phyloP scores from a whole-genome alignment of 2,329 filamentous ascomycete genomes.

The Penicillium corylophilum region DNA sequence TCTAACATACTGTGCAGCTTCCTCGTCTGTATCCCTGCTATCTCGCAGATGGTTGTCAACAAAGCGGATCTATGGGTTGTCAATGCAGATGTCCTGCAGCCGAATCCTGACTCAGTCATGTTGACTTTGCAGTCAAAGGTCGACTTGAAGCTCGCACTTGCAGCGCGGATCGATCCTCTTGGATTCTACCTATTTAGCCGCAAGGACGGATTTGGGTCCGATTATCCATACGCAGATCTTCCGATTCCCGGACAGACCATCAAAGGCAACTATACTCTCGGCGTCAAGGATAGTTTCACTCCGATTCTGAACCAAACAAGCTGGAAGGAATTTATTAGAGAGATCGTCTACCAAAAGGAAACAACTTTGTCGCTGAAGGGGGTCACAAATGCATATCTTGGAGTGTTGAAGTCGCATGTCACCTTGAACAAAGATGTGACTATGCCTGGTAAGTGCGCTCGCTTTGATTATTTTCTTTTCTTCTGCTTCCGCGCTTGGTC shows the following conservation, averaged over 20 bases:
- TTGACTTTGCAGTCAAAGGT: constrained; percentile 22
- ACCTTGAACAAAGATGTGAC: constrained; percentile 18
- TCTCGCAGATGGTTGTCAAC: constrained; percentile 48
- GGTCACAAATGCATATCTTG: constrained; percentile 17
- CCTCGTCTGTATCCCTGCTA: constrained; percentile 48
- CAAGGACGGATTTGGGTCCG: constrained; percentile 11
- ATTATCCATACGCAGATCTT: constrained; percentile 18
- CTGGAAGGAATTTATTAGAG: constrained; percentile 17
- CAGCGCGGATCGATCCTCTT: constrained; percentile 20
- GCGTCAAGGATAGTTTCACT: constrained; percentile 10
- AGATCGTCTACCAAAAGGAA: constrained; percentile 16
- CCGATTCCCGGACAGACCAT: constrained; percentile 19
- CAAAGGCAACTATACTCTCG: constrained; percentile 22
- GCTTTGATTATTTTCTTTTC: background rate
- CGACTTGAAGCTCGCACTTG: constrained; percentile 18
- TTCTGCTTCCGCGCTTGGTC: background rate
- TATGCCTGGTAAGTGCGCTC: constrained; percentile 11
- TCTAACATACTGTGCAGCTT: constrained; percentile 36
- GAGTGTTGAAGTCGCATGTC: constrained; percentile 21
- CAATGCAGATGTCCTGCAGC: constrained; percentile 17
- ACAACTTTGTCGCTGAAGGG: constrained; percentile 15
- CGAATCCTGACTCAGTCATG: constrained; percentile 20
- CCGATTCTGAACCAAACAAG: constrained; percentile 15
- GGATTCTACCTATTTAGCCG: constrained; percentile 17
- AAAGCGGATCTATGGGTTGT: constrained; percentile 43